Evolutionary conservation across 129 eudicot species (phyloP).

Genomic region (Mikania micrantha): DNA sequence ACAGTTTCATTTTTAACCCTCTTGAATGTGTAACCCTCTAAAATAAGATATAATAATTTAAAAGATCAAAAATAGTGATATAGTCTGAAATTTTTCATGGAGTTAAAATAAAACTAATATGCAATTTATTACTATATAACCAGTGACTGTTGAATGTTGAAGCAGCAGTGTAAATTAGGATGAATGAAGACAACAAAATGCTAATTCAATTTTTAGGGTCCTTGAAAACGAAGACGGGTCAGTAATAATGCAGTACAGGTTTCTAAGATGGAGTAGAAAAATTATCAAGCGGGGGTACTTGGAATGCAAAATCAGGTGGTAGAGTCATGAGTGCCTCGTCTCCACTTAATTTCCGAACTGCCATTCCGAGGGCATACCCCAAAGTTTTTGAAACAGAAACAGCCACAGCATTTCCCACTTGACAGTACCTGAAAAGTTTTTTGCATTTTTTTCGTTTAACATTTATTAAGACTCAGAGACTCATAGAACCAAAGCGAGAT

Average conservation of each 20-base stretch:
- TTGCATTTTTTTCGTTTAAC: background rate
- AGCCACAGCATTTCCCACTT: slow-evolving; percentile 90
- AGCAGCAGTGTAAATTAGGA: background rate
- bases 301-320: slow-evolving; percentile 64
- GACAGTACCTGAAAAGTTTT: slow-evolving; percentile 59
- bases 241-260: background rate
- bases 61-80: background rate
- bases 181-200: slow-evolving; percentile 1
- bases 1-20: too few species aligned
- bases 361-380: slow-evolving; percentile 81
- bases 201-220: slow-evolving; percentile 8
- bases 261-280: slow-evolving; percentile 12
- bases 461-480: background rate
- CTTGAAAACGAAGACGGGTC: background rate
- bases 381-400: slow-evolving; percentile 70
- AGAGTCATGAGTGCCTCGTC: slow-evolving; percentile 54
- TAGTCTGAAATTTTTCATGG: background rate
- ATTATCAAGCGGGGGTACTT: slow-evolving; percentile 18
- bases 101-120: background rate
- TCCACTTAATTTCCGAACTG: slow-evolving; percentile 47
- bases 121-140: background rate
- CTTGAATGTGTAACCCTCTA: background rate
- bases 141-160: background rate
- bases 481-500: background rate
- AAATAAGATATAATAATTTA: background rate